A percentile compares a stretch with the other conserved stretches of the same genome.
These are phyloP conservation scores for Halocafeteria seosinensis DNA, from an alignment of 108 stramenopile species.

Conservation along the genomic window DNA sequence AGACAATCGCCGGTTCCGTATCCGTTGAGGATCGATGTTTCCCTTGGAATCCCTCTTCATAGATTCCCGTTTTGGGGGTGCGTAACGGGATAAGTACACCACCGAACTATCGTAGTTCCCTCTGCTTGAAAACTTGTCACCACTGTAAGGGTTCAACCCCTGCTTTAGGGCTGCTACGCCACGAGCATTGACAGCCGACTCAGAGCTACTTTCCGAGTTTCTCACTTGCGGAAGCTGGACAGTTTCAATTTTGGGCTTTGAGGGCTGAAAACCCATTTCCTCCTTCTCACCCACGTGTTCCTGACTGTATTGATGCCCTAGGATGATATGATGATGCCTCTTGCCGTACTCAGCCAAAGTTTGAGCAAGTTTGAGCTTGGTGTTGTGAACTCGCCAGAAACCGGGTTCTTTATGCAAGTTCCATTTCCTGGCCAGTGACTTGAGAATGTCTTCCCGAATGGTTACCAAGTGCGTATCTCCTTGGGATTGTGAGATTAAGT, in stretches of 20 bases:
- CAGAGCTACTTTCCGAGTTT: background rate
- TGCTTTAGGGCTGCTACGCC: background rate
- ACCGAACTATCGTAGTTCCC: background rate
- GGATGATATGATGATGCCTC: background rate
- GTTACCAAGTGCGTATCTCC: background rate
- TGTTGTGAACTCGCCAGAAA: background rate
- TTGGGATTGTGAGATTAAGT: background rate
- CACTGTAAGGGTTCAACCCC: background rate
- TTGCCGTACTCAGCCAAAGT: background rate
- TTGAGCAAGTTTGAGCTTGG: background rate
- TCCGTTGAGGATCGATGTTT: too few relatives aligned
- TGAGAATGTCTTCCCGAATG: background rate
- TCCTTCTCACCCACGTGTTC: background rate
- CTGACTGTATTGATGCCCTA: background rate
- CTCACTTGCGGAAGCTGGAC: background rate
- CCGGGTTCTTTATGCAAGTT: constrained; percentile 1
- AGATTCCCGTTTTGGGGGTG: too few relatives aligned
- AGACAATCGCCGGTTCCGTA: too few relatives aligned
- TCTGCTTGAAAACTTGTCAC: background rate
- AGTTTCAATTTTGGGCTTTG: background rate
- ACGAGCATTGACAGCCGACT: too few relatives aligned
- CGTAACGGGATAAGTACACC: background rate
- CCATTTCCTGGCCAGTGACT: background rate
- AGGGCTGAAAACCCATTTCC: background rate
- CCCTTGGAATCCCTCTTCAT: too few relatives aligned